Base-by-base conservation (phyloP, 768 basidiomycete genomes). In the Lentinula lateritia region DNA sequence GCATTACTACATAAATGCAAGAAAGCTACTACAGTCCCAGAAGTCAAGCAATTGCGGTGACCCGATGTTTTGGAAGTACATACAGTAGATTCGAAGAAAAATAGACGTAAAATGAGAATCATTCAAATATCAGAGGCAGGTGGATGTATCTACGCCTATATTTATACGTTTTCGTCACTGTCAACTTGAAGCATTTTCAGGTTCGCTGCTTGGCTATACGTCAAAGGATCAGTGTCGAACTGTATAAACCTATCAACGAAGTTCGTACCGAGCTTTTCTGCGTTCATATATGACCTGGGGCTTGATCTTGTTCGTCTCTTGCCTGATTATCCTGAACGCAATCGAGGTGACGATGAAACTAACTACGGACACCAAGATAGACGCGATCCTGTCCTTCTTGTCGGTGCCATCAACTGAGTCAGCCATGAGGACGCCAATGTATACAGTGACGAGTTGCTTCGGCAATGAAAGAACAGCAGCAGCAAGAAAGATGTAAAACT, bases 361-460 rank as follows among this genome's bases (percentile, higher is more conserved):
- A 18, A 38, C 60, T 12, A 45, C 52, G 23, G 35, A 18, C 9
- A 61, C 50, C n/a, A 53, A 2, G 20, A 53, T 23, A 12, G 23
- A 12, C n/a, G 34, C 34, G 10, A 43, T 53, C 9, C 10, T 52
- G 5, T 36, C 50, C 20, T 61, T 52, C 13, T 23, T 52, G 8
- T 20, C 18, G 5, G 48, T 52, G 41, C 45, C 50, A 5, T 42
- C 32, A 3, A n/a, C 39, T 5, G n/a, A n/a, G 16, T 36, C 50
- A 0, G 32, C 35, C n/a, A 61, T 52, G 7, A 53, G 28, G 15
- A 53, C 36, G 23, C 65, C 65, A 39, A 72, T 65, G 63, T 76
- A 78, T 39, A 77, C 76, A 28, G 73, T 66, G 41, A 74, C 66
- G 52, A 79, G 68, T 67, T 75, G 73, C 52, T 75, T 75, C 9